Conservation (phyloP, 352 stramenopile species). For the Phytophthora citrophthora region DNA sequence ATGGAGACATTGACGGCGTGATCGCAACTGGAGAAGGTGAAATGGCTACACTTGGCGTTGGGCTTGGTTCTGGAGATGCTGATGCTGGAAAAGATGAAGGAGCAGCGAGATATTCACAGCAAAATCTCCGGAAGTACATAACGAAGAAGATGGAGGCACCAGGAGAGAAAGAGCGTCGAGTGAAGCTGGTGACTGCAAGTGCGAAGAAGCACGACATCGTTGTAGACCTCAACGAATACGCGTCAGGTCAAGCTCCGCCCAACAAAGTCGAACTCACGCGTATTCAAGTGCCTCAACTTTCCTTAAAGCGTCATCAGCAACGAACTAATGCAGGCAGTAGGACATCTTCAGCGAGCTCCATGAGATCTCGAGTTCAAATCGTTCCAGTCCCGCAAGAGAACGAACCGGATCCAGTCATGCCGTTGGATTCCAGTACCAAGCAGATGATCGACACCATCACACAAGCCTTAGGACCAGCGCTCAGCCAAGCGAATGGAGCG, state of each 20-base stretch:
- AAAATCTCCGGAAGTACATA: constrained; percentile 87
- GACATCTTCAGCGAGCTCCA: constrained; percentile 28
- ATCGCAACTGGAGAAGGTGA: constrained; percentile 77
- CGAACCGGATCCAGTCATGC: background rate
- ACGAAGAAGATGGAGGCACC: constrained; percentile 81
- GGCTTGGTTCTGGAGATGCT: constrained; percentile 31
- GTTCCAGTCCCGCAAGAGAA: constrained; percentile 1
- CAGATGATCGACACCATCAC: constrained; percentile 82
- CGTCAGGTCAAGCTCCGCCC: background rate
- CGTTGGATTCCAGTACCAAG: constrained; percentile 54
- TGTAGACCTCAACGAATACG: constrained; percentile 34
- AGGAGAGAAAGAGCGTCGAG: constrained; percentile 62
- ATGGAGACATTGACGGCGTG: constrained; percentile 85
- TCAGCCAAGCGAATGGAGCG: constrained; percentile 26
- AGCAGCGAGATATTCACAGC: constrained; percentile 55
- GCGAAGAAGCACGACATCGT: constrained; percentile 72
- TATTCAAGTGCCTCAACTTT: constrained; percentile 64
- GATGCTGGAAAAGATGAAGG: constrained; percentile 42
- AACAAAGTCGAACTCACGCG: constrained; percentile 44
- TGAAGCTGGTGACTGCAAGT: constrained; percentile 60
- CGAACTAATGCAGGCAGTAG: constrained; percentile 12
- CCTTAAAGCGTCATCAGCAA: constrained; percentile 32
- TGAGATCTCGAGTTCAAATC: constrained; percentile 25
- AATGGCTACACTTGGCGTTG: constrained; percentile 72
- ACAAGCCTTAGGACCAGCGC: constrained; percentile 56